Evolutionary conservation across 2,329 filamentous ascomycete genomes (phyloP).

Genomic region (Alternaria metachromatica): DNA sequence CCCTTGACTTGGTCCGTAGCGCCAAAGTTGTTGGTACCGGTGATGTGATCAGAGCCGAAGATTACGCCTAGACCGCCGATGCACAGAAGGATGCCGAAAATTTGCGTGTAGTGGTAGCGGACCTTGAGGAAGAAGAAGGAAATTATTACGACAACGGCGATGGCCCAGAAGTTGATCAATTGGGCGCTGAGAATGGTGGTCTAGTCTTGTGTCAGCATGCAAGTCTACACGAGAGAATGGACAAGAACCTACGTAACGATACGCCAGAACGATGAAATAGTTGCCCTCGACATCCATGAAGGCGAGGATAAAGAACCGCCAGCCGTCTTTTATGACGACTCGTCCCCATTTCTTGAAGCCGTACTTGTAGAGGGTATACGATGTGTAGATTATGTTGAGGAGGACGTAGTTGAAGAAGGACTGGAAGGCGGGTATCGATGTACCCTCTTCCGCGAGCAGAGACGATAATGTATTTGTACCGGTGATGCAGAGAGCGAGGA

Average conservation of each 20-base stretch:
- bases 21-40: conserved; percentile 71
- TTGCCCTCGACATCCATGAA: conserved; percentile 97
- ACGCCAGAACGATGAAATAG: conserved; percentile 96
- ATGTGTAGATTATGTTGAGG: conserved; percentile 81
- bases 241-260: conserved; percentile 61
- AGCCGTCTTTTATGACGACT: conserved; percentile 74
- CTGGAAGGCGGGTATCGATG: conserved; percentile 92
- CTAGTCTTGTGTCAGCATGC: conserved; percentile 47
- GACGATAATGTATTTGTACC: conserved; percentile 89
- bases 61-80: conserved; percentile 90
- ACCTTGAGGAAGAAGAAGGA: conserved; percentile 85
- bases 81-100: conserved; percentile 85
- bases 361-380: conserved; percentile 78
- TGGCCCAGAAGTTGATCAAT: conserved; percentile 98
- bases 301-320: conserved; percentile 89
- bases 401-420: conserved; percentile 93
- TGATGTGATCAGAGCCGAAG: conserved; percentile 86
- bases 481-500: conserved; percentile 78
- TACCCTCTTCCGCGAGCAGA: conserved; percentile 71
- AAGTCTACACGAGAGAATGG: background rate
- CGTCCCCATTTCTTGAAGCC: conserved; percentile 73
- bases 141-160: conserved; percentile 86
- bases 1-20: conserved; percentile 81
- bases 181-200: conserved; percentile 93
- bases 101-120: conserved; percentile 86